Percentiles rank a stretch among this genome's conserved stretches.
These are phyloP conservation scores for Aureobasidium vineae DNA, from an alignment of 2,329 filamentous ascomycete genomes.

Conservation along the genomic window DNA sequence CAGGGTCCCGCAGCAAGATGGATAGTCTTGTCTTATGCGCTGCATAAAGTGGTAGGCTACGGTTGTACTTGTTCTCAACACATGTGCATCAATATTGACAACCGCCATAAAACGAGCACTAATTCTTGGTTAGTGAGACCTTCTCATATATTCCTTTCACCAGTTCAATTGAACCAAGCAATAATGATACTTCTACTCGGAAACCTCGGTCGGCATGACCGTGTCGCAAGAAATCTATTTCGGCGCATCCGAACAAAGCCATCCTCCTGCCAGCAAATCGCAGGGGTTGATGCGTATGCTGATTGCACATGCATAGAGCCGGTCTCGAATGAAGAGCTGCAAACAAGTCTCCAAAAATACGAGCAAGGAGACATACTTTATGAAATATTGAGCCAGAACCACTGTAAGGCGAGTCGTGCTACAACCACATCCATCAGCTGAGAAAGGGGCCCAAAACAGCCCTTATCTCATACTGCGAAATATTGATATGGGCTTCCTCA, in stretches of 20 bases:
- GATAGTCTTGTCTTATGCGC: background rate
- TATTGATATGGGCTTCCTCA: slow-evolving; percentile 13
- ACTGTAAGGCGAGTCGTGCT: background rate
- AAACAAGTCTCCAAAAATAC: background rate
- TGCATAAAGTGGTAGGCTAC: slow-evolving; percentile 16
- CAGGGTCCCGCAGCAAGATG: slow-evolving; percentile 15
- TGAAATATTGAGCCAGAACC: background rate
- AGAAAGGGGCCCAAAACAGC: background rate
- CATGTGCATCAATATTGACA: slow-evolving; percentile 13
- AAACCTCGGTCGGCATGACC: background rate
- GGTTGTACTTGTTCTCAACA: background rate
- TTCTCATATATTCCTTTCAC: slow-evolving; percentile 2
- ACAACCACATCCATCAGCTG: background rate
- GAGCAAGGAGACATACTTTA: slow-evolving; percentile 8
- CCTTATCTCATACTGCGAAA: background rate
- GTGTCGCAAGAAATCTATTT: slow-evolving; percentile 8
- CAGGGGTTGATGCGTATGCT: background rate
- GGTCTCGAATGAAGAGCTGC: slow-evolving; percentile 8
- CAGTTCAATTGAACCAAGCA: slow-evolving; percentile 17
- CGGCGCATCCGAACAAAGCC: background rate
- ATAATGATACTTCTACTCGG: background rate
- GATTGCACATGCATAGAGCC: slow-evolving; percentile 12
- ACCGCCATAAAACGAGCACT: slow-evolving; percentile 18
- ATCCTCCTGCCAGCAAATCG: background rate
- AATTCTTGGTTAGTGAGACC: slow-evolving; percentile 14